phyloP scores from a whole-genome alignment of 306 rosid genomes.

The Prunus fruticosa region DNA sequence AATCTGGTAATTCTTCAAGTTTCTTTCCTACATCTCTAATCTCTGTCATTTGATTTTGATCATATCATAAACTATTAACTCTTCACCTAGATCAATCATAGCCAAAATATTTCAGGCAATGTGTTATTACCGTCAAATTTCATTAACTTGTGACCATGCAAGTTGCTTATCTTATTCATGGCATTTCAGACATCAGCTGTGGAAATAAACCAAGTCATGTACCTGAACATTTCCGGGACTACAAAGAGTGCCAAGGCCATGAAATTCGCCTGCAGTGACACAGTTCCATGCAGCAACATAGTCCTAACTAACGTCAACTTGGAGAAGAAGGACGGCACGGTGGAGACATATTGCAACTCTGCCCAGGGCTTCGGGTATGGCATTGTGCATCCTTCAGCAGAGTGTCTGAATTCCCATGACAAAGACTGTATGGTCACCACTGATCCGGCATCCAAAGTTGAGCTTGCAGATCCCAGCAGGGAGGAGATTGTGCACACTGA shows the following conservation, averaged over 20 bases:
- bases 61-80: neutral
- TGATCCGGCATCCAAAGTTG: constrained; percentile 3
- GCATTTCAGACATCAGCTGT: constrained; percentile 67
- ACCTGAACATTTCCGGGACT: constrained; percentile 72
- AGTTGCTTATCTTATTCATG: neutral
- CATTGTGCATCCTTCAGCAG: constrained; percentile 85
- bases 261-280: constrained; percentile 85
- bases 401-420: constrained; percentile 75
- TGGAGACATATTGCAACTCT: constrained; percentile 86
- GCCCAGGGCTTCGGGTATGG: constrained; percentile 89
- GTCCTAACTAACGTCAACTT: constrained; percentile 78
- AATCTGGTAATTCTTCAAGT: constrained; percentile 54
- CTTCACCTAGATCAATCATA: neutral
- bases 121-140: neutral
- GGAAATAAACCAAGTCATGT: constrained; percentile 70
- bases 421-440: constrained; percentile 11
- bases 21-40: neutral
- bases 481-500: constrained; percentile 59
- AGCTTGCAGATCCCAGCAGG: constrained; percentile 21
- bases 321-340: constrained; percentile 77
- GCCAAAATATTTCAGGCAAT: neutral
- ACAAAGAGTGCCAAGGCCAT: constrained; percentile 84
- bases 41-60: neutral
- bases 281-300: constrained; percentile 73
- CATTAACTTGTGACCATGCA: neutral